These are phyloP conservation scores for Pichia ethanolica DNA, from an alignment of 805 yeast species.

Conservation along the genomic window DNA sequence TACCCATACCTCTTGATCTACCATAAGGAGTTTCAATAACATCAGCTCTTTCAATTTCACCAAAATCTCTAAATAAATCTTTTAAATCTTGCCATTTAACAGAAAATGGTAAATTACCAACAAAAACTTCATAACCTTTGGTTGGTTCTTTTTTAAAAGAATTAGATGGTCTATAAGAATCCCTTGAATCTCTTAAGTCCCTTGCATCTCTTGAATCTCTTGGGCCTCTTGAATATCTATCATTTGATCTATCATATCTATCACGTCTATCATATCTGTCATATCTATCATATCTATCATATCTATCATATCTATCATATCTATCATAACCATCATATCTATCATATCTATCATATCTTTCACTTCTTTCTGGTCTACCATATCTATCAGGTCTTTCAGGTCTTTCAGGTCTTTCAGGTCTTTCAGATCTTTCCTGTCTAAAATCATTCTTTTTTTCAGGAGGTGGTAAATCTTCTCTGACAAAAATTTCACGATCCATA, in stretches of 20 bases:
- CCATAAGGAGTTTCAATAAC: slow-evolving; percentile 60
- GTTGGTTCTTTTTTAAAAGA: slow-evolving; percentile 15
- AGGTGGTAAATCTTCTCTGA: slow-evolving; percentile 87
- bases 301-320: slow-evolving; percentile 10
- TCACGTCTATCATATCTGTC: neutral
- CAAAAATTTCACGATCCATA: slow-evolving; percentile 74
- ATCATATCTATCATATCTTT: slow-evolving; percentile 11
- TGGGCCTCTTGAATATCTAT: slow-evolving; percentile 4
- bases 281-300: slow-evolving; percentile 2
- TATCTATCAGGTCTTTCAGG: slow-evolving; percentile 11
- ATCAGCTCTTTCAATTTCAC: slow-evolving; percentile 77
- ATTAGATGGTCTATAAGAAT: slow-evolving; percentile 7
- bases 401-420: slow-evolving; percentile 11
- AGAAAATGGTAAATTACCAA: slow-evolving; percentile 79
- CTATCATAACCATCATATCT: slow-evolving; percentile 13
- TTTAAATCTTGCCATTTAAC: slow-evolving; percentile 78
- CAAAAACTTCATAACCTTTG: slow-evolving; percentile 51
- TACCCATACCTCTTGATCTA: slow-evolving; percentile 80
- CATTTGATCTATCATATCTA: neutral
- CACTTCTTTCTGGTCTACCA: slow-evolving; percentile 5
- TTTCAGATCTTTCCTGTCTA: slow-evolving; percentile 9
- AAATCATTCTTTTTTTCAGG: slow-evolving; percentile 33
- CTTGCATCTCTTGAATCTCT: slow-evolving; percentile 5
- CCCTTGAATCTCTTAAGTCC: slow-evolving; percentile 5
- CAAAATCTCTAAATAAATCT: slow-evolving; percentile 73